Percentiles rank a stretch among this genome's conserved stretches.
phyloP scores from a whole-genome alignment of 2,329 filamentous ascomycete genomes.

The Thelonectria olida region DNA sequence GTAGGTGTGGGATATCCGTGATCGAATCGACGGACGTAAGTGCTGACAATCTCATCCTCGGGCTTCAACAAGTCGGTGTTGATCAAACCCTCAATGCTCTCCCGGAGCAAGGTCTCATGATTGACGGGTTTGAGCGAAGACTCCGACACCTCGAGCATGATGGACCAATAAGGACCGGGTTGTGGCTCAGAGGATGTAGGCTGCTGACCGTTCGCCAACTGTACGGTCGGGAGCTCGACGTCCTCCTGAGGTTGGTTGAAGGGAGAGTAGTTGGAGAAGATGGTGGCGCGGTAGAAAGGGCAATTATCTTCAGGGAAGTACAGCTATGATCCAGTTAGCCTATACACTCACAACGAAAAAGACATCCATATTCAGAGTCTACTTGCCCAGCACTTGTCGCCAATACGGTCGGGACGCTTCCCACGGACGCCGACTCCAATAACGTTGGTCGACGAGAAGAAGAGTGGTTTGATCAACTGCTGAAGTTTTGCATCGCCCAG shows the following conservation, averaged over 20 bases:
- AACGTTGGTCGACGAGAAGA: conserved; percentile 97
- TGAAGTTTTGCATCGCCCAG: conserved; percentile 89
- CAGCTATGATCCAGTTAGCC: conserved; percentile 59
- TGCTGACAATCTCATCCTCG: conserved; percentile 93
- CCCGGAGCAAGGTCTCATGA: conserved; percentile 81
- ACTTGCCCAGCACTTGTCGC: conserved; percentile 97
- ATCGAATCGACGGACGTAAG: conserved; percentile 96
- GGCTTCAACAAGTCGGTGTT: conserved; percentile 97
- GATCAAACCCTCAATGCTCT: conserved; percentile 94
- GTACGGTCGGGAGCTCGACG: conserved; percentile 85
- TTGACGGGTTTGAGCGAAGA: conserved; percentile 95
- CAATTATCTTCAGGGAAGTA: conserved; percentile 99
- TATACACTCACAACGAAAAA: not conserved
- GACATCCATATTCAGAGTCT: not conserved
- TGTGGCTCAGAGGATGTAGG: conserved; percentile 75
- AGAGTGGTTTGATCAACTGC: conserved; percentile 86
- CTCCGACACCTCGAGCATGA: conserved; percentile 98
- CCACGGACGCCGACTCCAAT: conserved; percentile 96
- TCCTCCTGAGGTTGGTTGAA: conserved; percentile 91
- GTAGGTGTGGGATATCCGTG: conserved; percentile 97
- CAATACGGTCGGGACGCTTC: conserved; percentile 90
- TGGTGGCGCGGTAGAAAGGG: conserved; percentile 98
- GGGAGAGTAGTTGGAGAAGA: conserved; percentile 99
- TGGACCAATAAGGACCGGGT: conserved; percentile 97
- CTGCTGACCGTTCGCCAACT: conserved; percentile 86